Conservation (phyloP, 805 yeast species). For the Starmerella sirachaensis region DNA sequence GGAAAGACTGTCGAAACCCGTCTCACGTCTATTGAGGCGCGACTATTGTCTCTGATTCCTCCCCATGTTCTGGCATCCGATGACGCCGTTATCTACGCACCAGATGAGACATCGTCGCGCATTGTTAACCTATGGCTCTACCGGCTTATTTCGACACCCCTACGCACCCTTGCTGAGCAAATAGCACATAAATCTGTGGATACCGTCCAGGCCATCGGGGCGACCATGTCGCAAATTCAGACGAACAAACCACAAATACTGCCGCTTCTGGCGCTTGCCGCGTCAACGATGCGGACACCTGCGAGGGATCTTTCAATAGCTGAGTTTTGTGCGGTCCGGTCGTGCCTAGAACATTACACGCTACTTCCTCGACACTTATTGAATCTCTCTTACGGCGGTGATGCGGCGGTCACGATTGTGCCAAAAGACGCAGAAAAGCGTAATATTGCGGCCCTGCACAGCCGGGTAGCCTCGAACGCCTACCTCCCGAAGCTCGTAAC, state of each 20-base stretch:
- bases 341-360: conserved; percentile 18
- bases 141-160: conserved; percentile 6
- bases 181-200: neutral
- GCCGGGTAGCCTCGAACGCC: neutral
- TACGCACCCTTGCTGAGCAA: conserved; percentile 5
- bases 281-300: neutral
- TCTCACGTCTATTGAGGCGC: conserved; percentile 9
- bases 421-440: conserved; percentile 9
- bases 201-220: neutral
- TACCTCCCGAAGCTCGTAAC: conserved; percentile 1
- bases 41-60: conserved; percentile 10
- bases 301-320: conserved; percentile 4
- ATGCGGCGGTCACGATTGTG: conserved; percentile 11
- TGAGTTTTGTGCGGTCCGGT: conserved; percentile 14
- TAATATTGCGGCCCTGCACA: neutral
- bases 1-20: conserved; percentile 7
- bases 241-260: neutral
- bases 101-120: conserved; percentile 4
- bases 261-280: conserved; percentile 11
- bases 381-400: conserved; percentile 6
- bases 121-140: conserved; percentile 7
- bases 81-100: neutral
- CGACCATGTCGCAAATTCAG: conserved; percentile 1
- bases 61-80: neutral
- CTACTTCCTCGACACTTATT: conserved; percentile 8